A percentile compares a stretch with the other conserved stretches of the same genome.
These are phyloP conservation scores for Torrubiella hemipterigena DNA, from an alignment of 2,329 filamentous ascomycete genomes.

Conservation along the genomic window DNA sequence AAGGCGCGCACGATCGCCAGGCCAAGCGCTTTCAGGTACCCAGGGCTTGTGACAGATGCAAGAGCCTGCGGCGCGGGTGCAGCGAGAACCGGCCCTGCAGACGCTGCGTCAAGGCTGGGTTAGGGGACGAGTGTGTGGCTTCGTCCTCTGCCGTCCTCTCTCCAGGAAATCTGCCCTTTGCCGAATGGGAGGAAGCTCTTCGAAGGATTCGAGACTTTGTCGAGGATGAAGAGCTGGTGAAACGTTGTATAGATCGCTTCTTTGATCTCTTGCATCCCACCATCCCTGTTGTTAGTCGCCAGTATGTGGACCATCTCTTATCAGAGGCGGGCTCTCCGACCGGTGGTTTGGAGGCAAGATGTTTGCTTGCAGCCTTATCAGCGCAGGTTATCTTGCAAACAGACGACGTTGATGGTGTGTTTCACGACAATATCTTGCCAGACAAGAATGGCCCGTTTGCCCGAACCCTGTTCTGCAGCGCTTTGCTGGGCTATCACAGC, in stretches of 20 bases:
- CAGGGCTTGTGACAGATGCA: slow-evolving; percentile 29
- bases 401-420: slow-evolving; percentile 20
- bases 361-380: slow-evolving; percentile 24
- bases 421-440: slow-evolving; percentile 18
- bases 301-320: slow-evolving; percentile 21
- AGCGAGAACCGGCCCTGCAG: slow-evolving; percentile 31
- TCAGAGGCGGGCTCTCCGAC: slow-evolving; percentile 9
- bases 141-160: slow-evolving; percentile 2
- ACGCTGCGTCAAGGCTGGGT: slow-evolving; percentile 27
- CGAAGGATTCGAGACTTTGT: slow-evolving; percentile 21
- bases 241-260: slow-evolving; percentile 26
- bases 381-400: slow-evolving; percentile 29
- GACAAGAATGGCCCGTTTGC: slow-evolving; percentile 26
- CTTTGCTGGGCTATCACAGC: slow-evolving; percentile 20
- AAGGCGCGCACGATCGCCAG: neutral
- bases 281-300: slow-evolving; percentile 27
- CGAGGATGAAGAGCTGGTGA: slow-evolving; percentile 16
- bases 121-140: slow-evolving; percentile 23
- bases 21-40: slow-evolving; percentile 28
- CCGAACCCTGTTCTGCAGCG: slow-evolving; percentile 23
- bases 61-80: slow-evolving; percentile 28
- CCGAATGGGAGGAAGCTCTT: slow-evolving; percentile 4
- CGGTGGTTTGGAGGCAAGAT: slow-evolving; percentile 21
- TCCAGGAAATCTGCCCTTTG: slow-evolving; percentile 7
- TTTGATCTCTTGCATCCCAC: slow-evolving; percentile 26